Evolutionary conservation across 768 basidiomycete species (phyloP), one percentile per base, ranked within the genome.

Genomic region (Hygrocybe coccinea): DNA sequence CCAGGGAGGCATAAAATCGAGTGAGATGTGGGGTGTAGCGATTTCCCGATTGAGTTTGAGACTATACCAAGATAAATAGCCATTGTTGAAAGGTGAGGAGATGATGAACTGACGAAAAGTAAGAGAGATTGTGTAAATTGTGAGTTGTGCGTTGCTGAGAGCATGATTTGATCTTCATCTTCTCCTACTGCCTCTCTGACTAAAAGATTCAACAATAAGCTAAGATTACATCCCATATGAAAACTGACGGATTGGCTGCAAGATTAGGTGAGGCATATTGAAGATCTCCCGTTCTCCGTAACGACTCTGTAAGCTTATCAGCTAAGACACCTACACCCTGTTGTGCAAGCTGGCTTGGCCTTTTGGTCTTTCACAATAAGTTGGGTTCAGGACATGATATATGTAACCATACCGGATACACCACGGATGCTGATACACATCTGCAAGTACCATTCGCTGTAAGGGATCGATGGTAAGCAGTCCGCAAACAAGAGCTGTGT

Each of bases 121-220:
- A 89, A 79, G 15, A 94, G 76, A 0, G 83, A 76, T 62, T 89
- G 87, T 0, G 89, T 89, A 68, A 94, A 94, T 61, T 90, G 88
- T 0, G 87, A 83, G 39, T 74, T 73, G 49, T 76, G 75, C 8
- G 76, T 73, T 3, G 76, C 78, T 2, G 84, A 76, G 22, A 76
- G 67, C 84, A 88, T 87, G 58, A 79, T 71, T 41, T 77, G 68
- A 61, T 87, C 85, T 12, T 74, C 82, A 53, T 90, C 86, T 5
- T 66, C 71, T 56, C 83, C 82, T 36, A 72, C 67, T n/a, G 55
- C 66, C 21, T 67, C 62, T 54, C 65, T 70, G 49, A 34, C 39
- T 46, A 25, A 54, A 15, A 10, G 35, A 46, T 50, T 36, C 52
- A 19, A 29, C 6, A 14, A 10, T 17, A 22, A 7, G 5, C 12